Evolutionary conservation across 345 rosid genomes (phyloP), one percentile per base, ranked within the genome.

Genomic region (Brassica cretica): DNA sequence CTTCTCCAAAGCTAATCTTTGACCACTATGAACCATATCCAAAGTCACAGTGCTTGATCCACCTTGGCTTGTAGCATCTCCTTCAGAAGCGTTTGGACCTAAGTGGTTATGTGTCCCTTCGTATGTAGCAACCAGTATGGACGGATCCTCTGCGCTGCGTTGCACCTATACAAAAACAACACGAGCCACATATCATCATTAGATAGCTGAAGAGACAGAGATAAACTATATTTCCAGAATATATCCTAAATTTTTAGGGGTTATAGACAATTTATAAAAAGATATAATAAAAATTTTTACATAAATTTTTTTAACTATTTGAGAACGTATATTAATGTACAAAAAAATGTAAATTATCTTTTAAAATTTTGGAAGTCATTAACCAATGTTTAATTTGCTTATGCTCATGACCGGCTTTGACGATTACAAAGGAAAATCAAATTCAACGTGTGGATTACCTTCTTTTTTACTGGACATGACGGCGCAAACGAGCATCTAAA

Each of bases 401-500:
- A 49, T 49, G 55, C 2, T 14, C 55, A 49, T 49, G 15, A 14
- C 55, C 2, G 18, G 1, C 15, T 49, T 49, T 49, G 24, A 39
- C 16, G 1, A 55, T 27, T 59, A 2, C 64, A 55, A 78, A 72
- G 64, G 65, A 61, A 21, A 56, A 39, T 66, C 7, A 59, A 41
- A 59, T 29, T 72, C 62, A 5, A 37, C 15, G 46, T 6, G n/a
- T 51, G 8, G 4, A 16, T 73, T 79, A 95, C 99, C 96, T 90
- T 95, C 88, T 90, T 95, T 72, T 93, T 95, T 2, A 91, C 99
- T 0, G 96, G 94, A 80, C 99, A 95, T 65, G 75, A 69, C 10
- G 98, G 99, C 19, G 99, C 98, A 63, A 84, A 88, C 3, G 98
- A 95, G 81, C 99, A 93, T 78, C 85, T 89, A 77, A 84, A 95